Evolutionary conservation across 2,329 filamentous ascomycete species (phyloP), one percentile per base, ranked within the genome.

Genomic region (Celoporthe dispersa): DNA sequence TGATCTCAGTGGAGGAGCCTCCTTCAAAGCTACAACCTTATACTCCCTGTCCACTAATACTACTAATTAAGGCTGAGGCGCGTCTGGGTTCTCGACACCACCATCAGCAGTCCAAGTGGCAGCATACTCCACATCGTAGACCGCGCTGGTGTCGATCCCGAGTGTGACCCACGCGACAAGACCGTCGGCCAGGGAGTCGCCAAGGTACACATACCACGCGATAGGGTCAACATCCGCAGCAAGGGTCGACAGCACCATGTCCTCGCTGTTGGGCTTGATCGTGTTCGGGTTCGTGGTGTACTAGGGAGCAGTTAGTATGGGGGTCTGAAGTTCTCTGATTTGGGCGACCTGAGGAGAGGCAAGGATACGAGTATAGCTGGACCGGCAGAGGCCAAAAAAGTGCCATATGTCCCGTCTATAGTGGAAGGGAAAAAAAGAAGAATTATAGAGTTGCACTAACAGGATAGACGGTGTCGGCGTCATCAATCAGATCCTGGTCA

Each of bases 141-240:
- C 28, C 2, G 41, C 57, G 16, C 55, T 61, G 14, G 66, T 55
- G 22, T 64, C 31, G n/a, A 68, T 55, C 2, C 61, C 67, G 7
- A 68, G 16, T 8, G 67, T 68, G 67, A 89, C 84, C 87, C 86
- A 89, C 2, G 81, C 85, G 65, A 88, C 81, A 44, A 89, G 74
- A 28, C 87, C 87, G 39, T 88, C 85, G 0, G 75, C 73, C 14
- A 87, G 73, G 35, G 79, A 78, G 41, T 89, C 84, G 0, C 88
- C 87, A 3, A 91, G 81, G 3, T 85, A 81, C 14, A 86, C 84
- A 73, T 89, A 90, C 75, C 89, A 83, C 72, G 89, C 80, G 73
- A 90, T 79, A 0, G 88, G 88, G 71, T 89, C 86, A 64, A 86
- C 85, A 37, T 83, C 82, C 2, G 82, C 83, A 48, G 84, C 84